These are phyloP conservation scores for Aspergillus hiratsukae DNA, from an alignment of 2,329 filamentous ascomycete species.

Conservation along the genomic window DNA sequence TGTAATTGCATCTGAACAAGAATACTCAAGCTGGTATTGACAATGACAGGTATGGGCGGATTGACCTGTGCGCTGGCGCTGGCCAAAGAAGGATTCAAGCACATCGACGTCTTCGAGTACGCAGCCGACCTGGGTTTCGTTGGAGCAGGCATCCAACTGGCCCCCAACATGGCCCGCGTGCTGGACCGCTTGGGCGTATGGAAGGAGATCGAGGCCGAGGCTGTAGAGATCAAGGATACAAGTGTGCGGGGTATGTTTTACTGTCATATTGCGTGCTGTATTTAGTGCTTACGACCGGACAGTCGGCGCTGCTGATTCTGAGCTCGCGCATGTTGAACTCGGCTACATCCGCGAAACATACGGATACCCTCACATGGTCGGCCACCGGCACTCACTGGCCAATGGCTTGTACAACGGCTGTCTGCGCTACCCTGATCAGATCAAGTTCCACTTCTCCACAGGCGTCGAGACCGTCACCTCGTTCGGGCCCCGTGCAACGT, in stretches of 20 bases:
- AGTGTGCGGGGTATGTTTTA: conserved; percentile 60
- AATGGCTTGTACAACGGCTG: conserved; percentile 68
- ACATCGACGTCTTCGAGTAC: conserved; percentile 70
- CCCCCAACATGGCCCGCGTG: conserved; percentile 76
- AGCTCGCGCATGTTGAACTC: conserved; percentile 68
- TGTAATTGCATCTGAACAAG: background rate
- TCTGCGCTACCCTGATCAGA: conserved; percentile 51
- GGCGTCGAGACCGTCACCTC: conserved; percentile 51
- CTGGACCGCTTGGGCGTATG: conserved; percentile 70
- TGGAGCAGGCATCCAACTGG: conserved; percentile 78
- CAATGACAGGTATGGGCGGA: conserved; percentile 63
- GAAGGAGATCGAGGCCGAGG: conserved; percentile 64
- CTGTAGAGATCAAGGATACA: conserved; percentile 65
- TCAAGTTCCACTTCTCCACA: conserved; percentile 66
- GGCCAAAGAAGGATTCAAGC: conserved; percentile 69
- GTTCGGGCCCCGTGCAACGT: conserved; percentile 56
- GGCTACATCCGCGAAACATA: conserved; percentile 64
- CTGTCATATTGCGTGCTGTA: too few relatives aligned
- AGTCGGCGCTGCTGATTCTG: conserved; percentile 62
- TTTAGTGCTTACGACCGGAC: background rate
- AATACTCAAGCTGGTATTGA: background rate
- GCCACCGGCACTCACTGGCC: conserved; percentile 69
- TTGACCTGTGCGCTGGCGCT: conserved; percentile 67
- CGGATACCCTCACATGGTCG: conserved; percentile 73
- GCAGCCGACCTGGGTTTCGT: conserved; percentile 73